Evolutionary conservation across 2,329 filamentous ascomycete genomes (phyloP), one percentile per base, ranked within the genome.

Genomic region (Hymenoscyphus scutula): DNA sequence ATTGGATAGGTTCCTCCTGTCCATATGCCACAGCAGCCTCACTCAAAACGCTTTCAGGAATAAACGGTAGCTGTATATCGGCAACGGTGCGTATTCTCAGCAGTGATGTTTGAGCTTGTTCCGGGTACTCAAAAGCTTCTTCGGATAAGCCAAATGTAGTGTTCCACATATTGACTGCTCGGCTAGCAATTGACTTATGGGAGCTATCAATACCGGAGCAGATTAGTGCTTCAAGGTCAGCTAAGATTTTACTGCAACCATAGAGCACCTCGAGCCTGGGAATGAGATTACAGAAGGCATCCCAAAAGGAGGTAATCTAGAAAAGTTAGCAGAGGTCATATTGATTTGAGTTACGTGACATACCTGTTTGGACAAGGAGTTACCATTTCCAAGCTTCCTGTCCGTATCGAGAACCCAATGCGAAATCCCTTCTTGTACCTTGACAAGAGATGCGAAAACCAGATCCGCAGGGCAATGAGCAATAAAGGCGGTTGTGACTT

Each of bases 81-180:
- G 82, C 78, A 59, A 84, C 79, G 0, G 81, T 76, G n/a, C 82
- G 80, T 13, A 92, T 75, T 17, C 82, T 83, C 29, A 83, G 78
- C 37, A 97, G 77, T 1, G 87, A 82, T 2, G 79, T 75, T 68
- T 86, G 85, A 5, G 97, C 78, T 32, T 78, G 78, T 11, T 82
- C 75, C 0, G 92, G 89, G 74, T 91, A 94, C 27, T 84, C 76
- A 1, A 92, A 71, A 5, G 62, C 45, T 6, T 77, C 76, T 3
- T 84, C 78, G 45, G 84, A 81, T 17, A 82, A 77, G 23, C 86
- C 86, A 70, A 91, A 92, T 0, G 87, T 82, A 0, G 76, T 73
- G 68, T 92, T 93, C 92, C 92, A 97, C 65, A 83, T 80, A 17
- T 75, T 71, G 29, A 87, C 79, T 1, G 85, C 76, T 71, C 72